A percentile compares a stretch with the other conserved stretches of the same genome.
Evolutionary conservation across 495 filamentous ascomycete species (phyloP).

Genomic region (Bacidia gigantensis): DNA sequence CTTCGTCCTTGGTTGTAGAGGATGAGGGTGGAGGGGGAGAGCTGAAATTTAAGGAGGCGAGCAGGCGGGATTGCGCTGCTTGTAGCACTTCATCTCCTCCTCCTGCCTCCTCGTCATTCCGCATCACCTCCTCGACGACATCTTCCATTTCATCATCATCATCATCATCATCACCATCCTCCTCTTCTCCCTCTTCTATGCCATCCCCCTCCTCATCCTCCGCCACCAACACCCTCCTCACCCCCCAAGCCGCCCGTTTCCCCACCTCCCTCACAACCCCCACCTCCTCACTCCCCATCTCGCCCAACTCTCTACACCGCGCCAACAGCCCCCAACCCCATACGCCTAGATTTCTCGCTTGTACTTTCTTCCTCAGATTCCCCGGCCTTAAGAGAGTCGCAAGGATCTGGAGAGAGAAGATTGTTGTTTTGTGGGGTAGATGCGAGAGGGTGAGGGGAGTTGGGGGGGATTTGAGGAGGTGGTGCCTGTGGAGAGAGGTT

Average conservation of each 20-base stretch:
- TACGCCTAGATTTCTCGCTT: constrained; percentile 30
- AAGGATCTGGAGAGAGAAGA: constrained; percentile 21
- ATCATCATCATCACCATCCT: constrained; percentile 13
- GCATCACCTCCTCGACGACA: constrained; percentile 17
- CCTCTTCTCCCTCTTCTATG: constrained; percentile 15
- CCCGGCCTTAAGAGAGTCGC: constrained; percentile 33
- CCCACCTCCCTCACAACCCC: constrained; percentile 34
- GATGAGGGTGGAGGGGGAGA: too few species aligned
- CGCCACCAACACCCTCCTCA: constrained; percentile 20
- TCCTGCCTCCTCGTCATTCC: constrained; percentile 1
- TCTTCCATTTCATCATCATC: constrained; percentile 24
- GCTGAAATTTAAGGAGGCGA: neutral
- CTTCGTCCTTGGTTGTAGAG: too few species aligned
- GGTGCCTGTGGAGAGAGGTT: constrained; percentile 1
- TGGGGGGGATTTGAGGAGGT: constrained; percentile 10
- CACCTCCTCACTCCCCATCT: constrained; percentile 37
- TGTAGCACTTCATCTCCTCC: neutral
- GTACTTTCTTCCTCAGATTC: constrained; percentile 33
- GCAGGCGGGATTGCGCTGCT: neutral
- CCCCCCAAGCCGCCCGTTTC: constrained; percentile 23
- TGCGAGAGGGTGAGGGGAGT: constrained; percentile 25
- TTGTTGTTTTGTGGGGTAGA: constrained; percentile 30
- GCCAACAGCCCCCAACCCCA: constrained; percentile 40
- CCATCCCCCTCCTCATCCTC: constrained; percentile 16
- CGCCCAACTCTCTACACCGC: constrained; percentile 34